These are phyloP conservation scores for Quercus wislizeni DNA, from an alignment of 306 rosid species.

Conservation along the genomic window DNA sequence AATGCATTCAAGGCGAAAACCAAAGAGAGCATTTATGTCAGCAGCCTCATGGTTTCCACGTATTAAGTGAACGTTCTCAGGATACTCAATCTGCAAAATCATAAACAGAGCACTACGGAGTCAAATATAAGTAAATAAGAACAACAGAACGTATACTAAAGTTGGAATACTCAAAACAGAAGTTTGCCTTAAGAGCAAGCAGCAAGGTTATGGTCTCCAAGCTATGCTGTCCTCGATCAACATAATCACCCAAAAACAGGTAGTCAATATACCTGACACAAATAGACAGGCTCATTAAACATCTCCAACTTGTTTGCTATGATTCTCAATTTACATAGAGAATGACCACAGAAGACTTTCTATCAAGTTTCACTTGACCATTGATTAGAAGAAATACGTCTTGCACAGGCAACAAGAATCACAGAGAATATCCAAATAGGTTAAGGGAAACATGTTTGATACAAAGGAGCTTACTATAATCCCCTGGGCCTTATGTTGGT, in stretches of 20 bases:
- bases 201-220: conserved; percentile 97
- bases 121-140: conserved; percentile 21
- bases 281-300: conserved; percentile 24
- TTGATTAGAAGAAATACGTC: conserved; percentile 15
- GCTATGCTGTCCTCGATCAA: conserved; percentile 99
- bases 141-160: conserved; percentile 19
- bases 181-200: conserved; percentile 92
- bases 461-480: conserved; percentile 1
- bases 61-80: conserved; percentile 93
- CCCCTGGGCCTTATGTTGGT: neutral
- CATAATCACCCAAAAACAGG: conserved; percentile 98
- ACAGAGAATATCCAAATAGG: conserved; percentile 13
- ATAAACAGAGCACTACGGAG: conserved; percentile 18
- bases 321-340: conserved; percentile 10
- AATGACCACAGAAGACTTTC: conserved; percentile 5
- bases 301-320: neutral
- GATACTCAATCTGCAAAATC: conserved; percentile 87
- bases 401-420: conserved; percentile 16
- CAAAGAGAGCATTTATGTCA: conserved; percentile 98
- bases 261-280: conserved; percentile 87
- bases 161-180: conserved; percentile 17
- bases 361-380: conserved; percentile 16
- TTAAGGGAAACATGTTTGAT: neutral
- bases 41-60: conserved; percentile 99
- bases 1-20: conserved; percentile 98